Percentiles rank a stretch among this genome's conserved stretches.
phyloP scores from a whole-genome alignment of 495 filamentous ascomycete genomes.

The Podospora anserina region DNA sequence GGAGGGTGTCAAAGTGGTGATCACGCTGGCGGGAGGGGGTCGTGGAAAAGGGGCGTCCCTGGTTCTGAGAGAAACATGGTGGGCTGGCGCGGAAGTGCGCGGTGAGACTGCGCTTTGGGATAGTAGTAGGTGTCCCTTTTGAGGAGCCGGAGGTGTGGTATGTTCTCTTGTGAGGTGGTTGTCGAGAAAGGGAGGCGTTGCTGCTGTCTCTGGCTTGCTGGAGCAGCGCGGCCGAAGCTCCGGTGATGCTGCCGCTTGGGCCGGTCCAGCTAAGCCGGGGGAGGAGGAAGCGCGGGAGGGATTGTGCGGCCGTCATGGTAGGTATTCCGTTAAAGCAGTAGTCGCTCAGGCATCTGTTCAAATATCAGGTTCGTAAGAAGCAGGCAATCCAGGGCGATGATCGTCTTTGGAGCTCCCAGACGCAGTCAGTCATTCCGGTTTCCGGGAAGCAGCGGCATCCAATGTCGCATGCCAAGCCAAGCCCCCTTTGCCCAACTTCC shows the following conservation, averaged over 20 bases:
- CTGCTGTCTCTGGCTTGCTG: conserved; percentile 15
- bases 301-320: conserved; percentile 31
- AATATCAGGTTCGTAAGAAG: not conserved
- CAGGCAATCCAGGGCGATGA: conserved; percentile 9
- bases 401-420: not conserved
- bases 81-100: conserved; percentile 26
- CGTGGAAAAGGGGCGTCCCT: conserved; percentile 63
- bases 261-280: conserved; percentile 51
- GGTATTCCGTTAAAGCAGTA: not conserved
- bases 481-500: not conserved
- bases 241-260: conserved; percentile 17
- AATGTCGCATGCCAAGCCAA: conserved; percentile 3
- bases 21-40: conserved; percentile 61
- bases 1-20: conserved; percentile 97
- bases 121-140: not conserved
- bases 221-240: conserved; percentile 16
- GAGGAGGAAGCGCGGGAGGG: conserved; percentile 52
- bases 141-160: conserved; percentile 9
- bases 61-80: conserved; percentile 12
- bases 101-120: not conserved
- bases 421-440: conserved; percentile 5
- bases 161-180: conserved; percentile 10
- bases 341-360: not conserved
- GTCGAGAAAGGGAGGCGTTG: conserved; percentile 6
- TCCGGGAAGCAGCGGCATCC: not conserved